Evolutionary conservation across 768 basidiomycete species (phyloP), one percentile per base, ranked within the genome.

Genomic region (Rhizopogon rudus): DNA sequence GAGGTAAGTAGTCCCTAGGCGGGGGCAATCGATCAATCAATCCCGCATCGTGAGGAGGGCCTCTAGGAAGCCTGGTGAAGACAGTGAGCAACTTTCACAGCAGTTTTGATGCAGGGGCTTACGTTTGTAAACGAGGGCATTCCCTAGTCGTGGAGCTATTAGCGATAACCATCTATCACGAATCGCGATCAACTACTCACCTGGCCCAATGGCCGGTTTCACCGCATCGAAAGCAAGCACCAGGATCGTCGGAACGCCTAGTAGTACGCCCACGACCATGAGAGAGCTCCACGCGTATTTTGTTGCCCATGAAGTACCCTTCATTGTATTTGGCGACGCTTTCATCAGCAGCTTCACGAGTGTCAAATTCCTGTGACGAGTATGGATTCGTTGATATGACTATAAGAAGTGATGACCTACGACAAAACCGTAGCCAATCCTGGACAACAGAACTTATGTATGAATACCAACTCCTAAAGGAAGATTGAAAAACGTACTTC

Each of bases 281-380:
- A 33, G 92, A 93, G 13, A 87, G 73, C 65, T 93, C 92, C 9
- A 93, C 92, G 10, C 88, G 84, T 54, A 94, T 92, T 75, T 90
- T 92, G 69, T 91, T 92, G 42, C 92, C 91, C 90, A 94, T 91
- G 68, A 94, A 94, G 58, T 77, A 86, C 1, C 91, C 91, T 74
- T 93, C 91, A 59, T 94, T 81, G 63, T 93, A 94, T 66, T 92
- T 92, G 5, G 84, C 81, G 5, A 93, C 89, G 56, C 90, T 91
- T 68, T 90, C 87, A 66, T 93, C 90, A 1, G 91, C 91, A 40
- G 91, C 87, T 61, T 87, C 85, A 44, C 81, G 80, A 49, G 56
- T 86, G 33, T 91, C 90, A 60, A 93, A 93, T 82, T 93, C 91
- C 91, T 93, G 45, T 31, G 28, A 40, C 28, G 25, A 51, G 51